Evolutionary conservation across 495 filamentous ascomycete species (phyloP).

Genomic region (Penicillium samsonianum): DNA sequence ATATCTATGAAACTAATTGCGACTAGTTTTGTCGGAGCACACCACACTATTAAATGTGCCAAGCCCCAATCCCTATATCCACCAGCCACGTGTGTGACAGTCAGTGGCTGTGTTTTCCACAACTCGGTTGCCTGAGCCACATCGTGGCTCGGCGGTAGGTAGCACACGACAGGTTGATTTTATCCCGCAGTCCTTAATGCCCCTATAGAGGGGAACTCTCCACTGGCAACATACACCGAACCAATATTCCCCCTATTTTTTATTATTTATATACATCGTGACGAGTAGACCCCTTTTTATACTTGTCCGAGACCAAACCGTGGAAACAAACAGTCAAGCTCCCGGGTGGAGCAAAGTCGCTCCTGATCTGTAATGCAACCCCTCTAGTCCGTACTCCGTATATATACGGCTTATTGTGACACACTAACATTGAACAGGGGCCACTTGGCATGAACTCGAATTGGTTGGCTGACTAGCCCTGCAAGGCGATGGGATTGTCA

Average conservation of each 20-base stretch:
- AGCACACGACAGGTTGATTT: slow-evolving; percentile 3
- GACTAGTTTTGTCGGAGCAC: neutral
- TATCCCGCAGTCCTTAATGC: neutral
- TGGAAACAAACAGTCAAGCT: slow-evolving; percentile 9
- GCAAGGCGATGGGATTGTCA: slow-evolving; percentile 8
- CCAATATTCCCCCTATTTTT: neutral
- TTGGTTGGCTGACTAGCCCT: slow-evolving; percentile 6
- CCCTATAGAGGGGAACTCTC: slow-evolving; percentile 6
- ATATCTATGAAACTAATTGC: neutral
- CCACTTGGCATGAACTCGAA: slow-evolving; percentile 1
- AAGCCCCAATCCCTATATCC: neutral
- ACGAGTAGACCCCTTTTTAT: neutral
- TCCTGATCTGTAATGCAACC: slow-evolving; percentile 3
- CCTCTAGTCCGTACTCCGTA: neutral
- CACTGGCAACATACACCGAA: too few species aligned
- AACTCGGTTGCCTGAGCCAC: slow-evolving; percentile 22
- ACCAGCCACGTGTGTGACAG: slow-evolving; percentile 28
- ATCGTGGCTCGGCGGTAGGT: slow-evolving; percentile 23
- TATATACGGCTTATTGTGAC: neutral
- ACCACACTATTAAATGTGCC: neutral
- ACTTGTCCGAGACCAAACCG: neutral
- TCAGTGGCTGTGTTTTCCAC: slow-evolving; percentile 29
- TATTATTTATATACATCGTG: neutral
- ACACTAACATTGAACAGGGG: neutral
- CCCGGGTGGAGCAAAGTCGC: slow-evolving; percentile 5